A percentile compares a stretch with the other conserved stretches of the same genome.
phyloP scores from a whole-genome alignment of 2,329 filamentous ascomycete species.

The Monilinia polystroma region DNA sequence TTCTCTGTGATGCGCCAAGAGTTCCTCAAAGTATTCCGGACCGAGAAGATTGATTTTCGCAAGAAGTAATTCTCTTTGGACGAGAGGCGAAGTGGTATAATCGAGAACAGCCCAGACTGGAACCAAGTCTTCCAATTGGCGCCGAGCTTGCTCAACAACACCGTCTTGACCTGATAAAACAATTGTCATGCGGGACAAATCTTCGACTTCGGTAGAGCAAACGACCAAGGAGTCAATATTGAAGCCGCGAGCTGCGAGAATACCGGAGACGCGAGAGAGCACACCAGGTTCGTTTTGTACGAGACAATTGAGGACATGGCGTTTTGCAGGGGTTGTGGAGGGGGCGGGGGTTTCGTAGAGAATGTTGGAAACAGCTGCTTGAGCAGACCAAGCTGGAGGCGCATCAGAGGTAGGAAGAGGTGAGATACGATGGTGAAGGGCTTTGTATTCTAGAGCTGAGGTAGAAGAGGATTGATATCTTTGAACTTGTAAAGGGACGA shows the following conservation, averaged over 20 bases:
- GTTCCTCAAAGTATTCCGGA: conserved; percentile 96
- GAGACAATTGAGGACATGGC: conserved; percentile 95
- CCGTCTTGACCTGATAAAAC: conserved; percentile 95
- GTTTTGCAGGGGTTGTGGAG: conserved; percentile 79
- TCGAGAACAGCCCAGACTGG: conserved; percentile 98
- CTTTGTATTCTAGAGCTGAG: conserved; percentile 95
- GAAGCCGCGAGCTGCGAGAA: conserved; percentile 93
- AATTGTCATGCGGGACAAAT: conserved; percentile 98
- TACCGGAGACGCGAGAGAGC: conserved; percentile 91
- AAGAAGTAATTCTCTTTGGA: conserved; percentile 91
- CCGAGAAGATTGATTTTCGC: conserved; percentile 97
- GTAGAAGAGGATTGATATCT: conserved; percentile 63
- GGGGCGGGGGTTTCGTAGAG: conserved; percentile 96
- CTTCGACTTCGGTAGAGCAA: conserved; percentile 95
- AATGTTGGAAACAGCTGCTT: conserved; percentile 94
- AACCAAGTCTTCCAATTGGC: conserved; percentile 93
- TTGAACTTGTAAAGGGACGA: conserved; percentile 31
- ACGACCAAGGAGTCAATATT: conserved; percentile 99
- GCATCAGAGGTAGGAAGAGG: conserved; percentile 77
- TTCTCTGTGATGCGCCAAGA: conserved; percentile 92
- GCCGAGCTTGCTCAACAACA: conserved; percentile 92
- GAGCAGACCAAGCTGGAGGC: conserved; percentile 79
- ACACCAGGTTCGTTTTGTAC: conserved; percentile 99
- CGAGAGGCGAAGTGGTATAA: conserved; percentile 87
- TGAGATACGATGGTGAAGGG: conserved; percentile 84